Conservation (phyloP, 148 eudicot species). For the Diospyros kaki region DNA sequence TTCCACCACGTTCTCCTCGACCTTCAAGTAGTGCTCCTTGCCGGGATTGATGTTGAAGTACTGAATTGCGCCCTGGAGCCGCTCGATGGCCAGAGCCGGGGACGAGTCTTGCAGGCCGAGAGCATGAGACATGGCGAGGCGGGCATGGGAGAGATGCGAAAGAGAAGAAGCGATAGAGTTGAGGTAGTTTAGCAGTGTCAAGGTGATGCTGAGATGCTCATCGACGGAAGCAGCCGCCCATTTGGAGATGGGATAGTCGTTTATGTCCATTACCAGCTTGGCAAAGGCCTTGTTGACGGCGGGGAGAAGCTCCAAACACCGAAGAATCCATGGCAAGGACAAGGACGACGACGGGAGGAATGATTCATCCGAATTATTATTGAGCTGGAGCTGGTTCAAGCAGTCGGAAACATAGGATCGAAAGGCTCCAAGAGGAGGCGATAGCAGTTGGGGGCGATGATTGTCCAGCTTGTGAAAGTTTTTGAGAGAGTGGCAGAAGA, state of each 20-base stretch:
- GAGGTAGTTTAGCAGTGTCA: slow-evolving; percentile 42
- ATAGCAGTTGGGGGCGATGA: slow-evolving; percentile 21
- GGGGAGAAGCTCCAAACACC: slow-evolving; percentile 35
- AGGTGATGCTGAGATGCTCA: slow-evolving; percentile 45
- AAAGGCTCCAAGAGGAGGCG: slow-evolving; percentile 36
- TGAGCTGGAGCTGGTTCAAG: slow-evolving; percentile 15
- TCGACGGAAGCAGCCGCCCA: slow-evolving; percentile 44
- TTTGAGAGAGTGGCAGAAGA: slow-evolving; percentile 17
- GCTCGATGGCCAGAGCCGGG: slow-evolving; percentile 10
- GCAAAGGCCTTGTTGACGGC: slow-evolving; percentile 48
- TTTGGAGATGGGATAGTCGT: slow-evolving; percentile 50
- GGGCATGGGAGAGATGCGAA: slow-evolving; percentile 41
- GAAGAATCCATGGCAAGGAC: slow-evolving; percentile 30
- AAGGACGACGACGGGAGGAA: slow-evolving; percentile 5
- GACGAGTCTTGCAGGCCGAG: slow-evolving; percentile 23
- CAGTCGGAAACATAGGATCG: slow-evolving; percentile 24
- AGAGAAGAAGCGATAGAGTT: slow-evolving; percentile 43
- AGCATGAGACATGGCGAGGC: slow-evolving; percentile 40
- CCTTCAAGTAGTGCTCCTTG: slow-evolving; percentile 14
- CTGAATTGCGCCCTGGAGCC: slow-evolving; percentile 14
- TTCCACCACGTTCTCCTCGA: neutral
- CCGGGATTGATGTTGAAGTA: slow-evolving; percentile 2
- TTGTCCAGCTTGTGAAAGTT: slow-evolving; percentile 33
- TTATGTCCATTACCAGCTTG: slow-evolving; percentile 44
- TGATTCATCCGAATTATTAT: no score